These are phyloP conservation scores for Entoloma clypeatum DNA, from an alignment of 1,284 basidiomycete species.

Conservation along the genomic window DNA sequence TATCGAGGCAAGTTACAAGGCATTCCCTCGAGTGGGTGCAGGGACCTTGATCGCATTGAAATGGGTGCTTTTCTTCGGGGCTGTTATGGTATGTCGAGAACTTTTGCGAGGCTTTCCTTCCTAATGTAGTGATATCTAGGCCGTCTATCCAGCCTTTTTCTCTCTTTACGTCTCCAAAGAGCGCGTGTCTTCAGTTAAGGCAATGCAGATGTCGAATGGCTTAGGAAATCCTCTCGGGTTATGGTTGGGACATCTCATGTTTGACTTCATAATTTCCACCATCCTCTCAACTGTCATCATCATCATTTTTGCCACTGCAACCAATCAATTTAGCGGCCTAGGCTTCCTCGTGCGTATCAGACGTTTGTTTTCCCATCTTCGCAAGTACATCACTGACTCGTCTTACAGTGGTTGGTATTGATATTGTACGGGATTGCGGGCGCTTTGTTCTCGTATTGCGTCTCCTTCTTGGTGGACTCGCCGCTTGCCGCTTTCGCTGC, in stretches of 20 bases:
- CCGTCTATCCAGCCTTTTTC: conserved; percentile 78
- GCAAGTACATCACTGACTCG: conserved; percentile 24
- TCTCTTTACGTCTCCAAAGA: conserved; percentile 71
- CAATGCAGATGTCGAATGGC: conserved; percentile 79
- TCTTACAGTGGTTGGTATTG: conserved; percentile 63
- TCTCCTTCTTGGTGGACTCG: conserved; percentile 59
- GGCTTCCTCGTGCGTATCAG: conserved; percentile 55
- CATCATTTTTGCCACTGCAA: conserved; percentile 54
- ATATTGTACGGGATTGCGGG: conserved; percentile 69
- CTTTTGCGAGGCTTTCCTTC: conserved; percentile 2
- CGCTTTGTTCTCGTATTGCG: conserved; percentile 65
- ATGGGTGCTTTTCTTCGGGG: conserved; percentile 68
- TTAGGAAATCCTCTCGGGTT: conserved; percentile 67
- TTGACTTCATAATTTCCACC: conserved; percentile 62
- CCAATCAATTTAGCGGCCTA: conserved; percentile 68
- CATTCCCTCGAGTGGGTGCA: conserved; percentile 49
- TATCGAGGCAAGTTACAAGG: conserved; percentile 52
- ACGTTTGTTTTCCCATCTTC: too few species aligned
- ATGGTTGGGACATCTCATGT: conserved; percentile 78
- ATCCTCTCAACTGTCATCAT: conserved; percentile 58
- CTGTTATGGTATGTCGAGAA: conserved; percentile 53
- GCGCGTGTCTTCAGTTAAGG: conserved; percentile 64
- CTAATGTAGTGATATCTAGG: conserved; percentile 32
- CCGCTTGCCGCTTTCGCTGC: conserved; percentile 73
- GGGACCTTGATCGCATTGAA: conserved; percentile 59